Evolutionary conservation across 2,329 filamentous ascomycete genomes (phyloP), one percentile per base, ranked within the genome.

Genomic region (Penicillium hesseltinei): DNA sequence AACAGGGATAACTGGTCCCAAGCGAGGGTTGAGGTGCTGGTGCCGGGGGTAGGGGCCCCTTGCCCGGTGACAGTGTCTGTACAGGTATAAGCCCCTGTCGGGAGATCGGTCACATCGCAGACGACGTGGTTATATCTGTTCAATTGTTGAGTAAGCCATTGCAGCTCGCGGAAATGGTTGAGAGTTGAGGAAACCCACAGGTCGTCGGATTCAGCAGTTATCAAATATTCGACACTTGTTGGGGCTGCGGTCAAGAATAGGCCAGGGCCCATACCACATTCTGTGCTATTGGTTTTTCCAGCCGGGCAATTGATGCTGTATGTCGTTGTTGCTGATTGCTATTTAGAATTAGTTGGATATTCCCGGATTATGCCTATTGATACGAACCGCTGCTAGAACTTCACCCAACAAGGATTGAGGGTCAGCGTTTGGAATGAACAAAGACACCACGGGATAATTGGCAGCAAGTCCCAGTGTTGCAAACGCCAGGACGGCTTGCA

Each of bases 251-350:
- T 63, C 25, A 68, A 21, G 5, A 57, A 66, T 17, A 71, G 35
- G 8, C 69, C 69, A 4, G 63, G 63, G 0, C 68, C 69, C 63
- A 71, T 66, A 15, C 69, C 68, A 39, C 69, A 71, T 17, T 67
- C 62, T 4, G 39, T 42, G 45, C 56, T 21, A 45, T 67, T 61
- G 6, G 66, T 67, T 3, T 63, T 66, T 4, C 67, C 63, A 1
- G 57, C 52, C 0, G 64, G 59, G 10, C 69, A 69, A 35, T 65
- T 69, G 40, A 70, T 62, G 35, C 60, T 65, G 45, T 67, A 70
- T 2, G 68, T 69, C 5, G 66, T 69, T 3, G 64, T 67, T 13
- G 64, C 62, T 11, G 63, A 59, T 39, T 66, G 59, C 68, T 71
- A 15, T 39, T 13, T 2, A 3, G 1, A 29, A 10, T 55, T 43